These are phyloP conservation scores for Phytophthora pluvialis DNA, from an alignment of 352 stramenopile genomes.

Conservation along the genomic window DNA sequence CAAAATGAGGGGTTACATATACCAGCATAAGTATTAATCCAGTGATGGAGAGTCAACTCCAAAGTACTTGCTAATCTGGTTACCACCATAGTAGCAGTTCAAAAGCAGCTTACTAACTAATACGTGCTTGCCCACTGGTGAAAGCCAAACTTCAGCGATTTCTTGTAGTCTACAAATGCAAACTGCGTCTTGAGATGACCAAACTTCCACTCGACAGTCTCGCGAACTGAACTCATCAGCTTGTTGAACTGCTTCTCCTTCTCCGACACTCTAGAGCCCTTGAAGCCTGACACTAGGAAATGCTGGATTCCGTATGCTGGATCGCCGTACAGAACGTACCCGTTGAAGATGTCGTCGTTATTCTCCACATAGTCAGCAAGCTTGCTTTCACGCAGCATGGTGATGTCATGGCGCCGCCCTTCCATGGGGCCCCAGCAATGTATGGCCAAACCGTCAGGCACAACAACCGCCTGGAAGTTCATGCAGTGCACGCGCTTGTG, in stretches of 20 bases:
- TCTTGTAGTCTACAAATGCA: constrained; percentile 16
- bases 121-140: constrained; percentile 9
- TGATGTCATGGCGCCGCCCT: constrained; percentile 16
- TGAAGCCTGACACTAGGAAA: constrained; percentile 8
- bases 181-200: constrained; percentile 4
- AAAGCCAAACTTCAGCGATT: constrained; percentile 5
- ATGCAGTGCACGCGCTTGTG: constrained; percentile 13
- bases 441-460: constrained; percentile 6
- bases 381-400: constrained; percentile 15
- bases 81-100: neutral
- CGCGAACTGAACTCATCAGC: constrained; percentile 4
- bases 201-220: constrained; percentile 11
- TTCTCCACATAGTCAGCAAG: neutral
- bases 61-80: constrained; percentile 9
- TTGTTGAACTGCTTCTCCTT: constrained; percentile 12
- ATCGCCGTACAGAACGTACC: constrained; percentile 10
- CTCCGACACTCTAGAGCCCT: neutral
- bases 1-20: neutral
- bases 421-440: constrained; percentile 18
- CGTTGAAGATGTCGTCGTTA: constrained; percentile 10
- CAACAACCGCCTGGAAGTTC: constrained; percentile 3
- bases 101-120: neutral
- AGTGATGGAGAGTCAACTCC: neutral
- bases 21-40: neutral
- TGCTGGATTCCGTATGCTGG: constrained; percentile 15